phyloP scores from a whole-genome alignment of 495 filamentous ascomycete species.

The Tuber indicum region DNA sequence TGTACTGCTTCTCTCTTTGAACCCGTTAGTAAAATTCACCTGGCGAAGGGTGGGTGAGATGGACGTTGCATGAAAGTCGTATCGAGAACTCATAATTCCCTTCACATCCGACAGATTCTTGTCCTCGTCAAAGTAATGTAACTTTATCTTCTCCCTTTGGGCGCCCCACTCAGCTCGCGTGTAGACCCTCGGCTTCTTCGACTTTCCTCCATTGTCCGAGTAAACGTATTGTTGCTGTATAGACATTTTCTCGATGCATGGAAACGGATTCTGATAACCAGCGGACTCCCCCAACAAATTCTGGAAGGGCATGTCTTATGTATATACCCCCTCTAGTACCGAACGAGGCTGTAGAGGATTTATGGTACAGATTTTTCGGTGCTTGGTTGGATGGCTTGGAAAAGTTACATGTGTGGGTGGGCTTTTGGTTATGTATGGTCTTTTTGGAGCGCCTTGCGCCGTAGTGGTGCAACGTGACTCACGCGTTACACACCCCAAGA shows the following conservation, averaged over 20 bases:
- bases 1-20: conserved; percentile 5
- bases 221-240: background rate
- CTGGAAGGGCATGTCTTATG: conserved; percentile 1
- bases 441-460: conserved; percentile 4
- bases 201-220: background rate
- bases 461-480: conserved; percentile 2
- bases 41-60: background rate
- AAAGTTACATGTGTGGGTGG: background rate
- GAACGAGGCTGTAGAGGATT: background rate
- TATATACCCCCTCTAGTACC: background rate
- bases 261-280: background rate
- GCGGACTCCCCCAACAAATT: background rate
- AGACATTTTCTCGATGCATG: background rate
- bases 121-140: background rate
- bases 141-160: background rate
- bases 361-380: background rate
- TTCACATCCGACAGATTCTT: background rate
- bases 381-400: background rate
- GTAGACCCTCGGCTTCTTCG: conserved; percentile 1
- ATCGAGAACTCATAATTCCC: background rate
- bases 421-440: background rate
- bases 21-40: background rate
- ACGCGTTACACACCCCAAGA: conserved; percentile 1
- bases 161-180: background rate
- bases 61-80: conserved; percentile 5